phyloP scores from a whole-genome alignment of 495 filamentous ascomycete species.

The Aspergillus cristatus region DNA sequence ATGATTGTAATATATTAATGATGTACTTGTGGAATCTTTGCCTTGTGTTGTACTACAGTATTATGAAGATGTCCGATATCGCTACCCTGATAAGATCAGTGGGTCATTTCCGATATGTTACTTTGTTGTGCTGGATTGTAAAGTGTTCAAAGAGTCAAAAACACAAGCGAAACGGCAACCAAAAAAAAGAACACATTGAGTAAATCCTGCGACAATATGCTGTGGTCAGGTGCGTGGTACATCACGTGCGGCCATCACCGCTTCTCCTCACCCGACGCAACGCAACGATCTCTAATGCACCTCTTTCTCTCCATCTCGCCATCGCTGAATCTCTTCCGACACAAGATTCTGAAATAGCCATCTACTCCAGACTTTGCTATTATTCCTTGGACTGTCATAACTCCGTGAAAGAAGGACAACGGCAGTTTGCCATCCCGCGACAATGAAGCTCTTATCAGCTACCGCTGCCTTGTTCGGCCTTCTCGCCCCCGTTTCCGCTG shows the following conservation, averaged over 20 bases:
- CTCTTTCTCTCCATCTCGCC: neutral
- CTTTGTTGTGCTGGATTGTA: too few relatives aligned
- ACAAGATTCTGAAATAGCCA: too few relatives aligned
- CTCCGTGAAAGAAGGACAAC: too few relatives aligned
- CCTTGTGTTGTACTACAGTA: too few relatives aligned
- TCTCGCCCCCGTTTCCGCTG: constrained; percentile 24
- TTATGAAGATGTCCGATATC: too few relatives aligned
- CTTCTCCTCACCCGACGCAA: neutral
- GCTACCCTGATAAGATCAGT: too few relatives aligned
- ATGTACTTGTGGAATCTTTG: too few relatives aligned
- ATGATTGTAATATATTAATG: neutral
- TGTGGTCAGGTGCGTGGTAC: neutral
- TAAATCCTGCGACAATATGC: too few relatives aligned
- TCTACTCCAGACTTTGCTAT: too few relatives aligned
- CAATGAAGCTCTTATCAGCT: constrained; percentile 41
- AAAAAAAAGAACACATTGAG: too few relatives aligned
- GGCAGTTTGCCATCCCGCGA: constrained; percentile 3
- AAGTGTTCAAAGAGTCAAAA: neutral
- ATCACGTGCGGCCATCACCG: constrained; percentile 1
- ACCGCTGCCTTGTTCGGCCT: constrained; percentile 24
- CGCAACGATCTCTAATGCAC: neutral
- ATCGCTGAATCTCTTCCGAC: neutral
- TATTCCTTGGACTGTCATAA: too few relatives aligned
- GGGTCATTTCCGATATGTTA: too few relatives aligned
- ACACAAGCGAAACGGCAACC: neutral